Evolutionary conservation across 2,329 filamentous ascomycete genomes (phyloP), one percentile per base, ranked within the genome.

Genomic region (Phaeomoniella chlamydospora): DNA sequence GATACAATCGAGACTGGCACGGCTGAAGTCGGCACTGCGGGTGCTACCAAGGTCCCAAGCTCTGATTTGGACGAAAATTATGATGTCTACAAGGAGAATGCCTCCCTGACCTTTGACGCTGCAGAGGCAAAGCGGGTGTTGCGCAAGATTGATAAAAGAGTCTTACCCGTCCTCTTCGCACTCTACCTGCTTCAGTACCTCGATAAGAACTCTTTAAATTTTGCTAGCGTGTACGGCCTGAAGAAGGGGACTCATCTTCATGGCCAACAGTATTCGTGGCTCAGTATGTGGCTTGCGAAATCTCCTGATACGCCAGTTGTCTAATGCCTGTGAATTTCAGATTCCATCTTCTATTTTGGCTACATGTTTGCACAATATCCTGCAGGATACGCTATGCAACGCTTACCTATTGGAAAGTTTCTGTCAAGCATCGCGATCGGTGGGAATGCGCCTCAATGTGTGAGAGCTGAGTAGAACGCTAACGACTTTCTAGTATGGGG

Each of bases 331-430:
- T n/a, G n/a, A n/a, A n/a, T n/a, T n/a, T n/a, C n/a, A n/a, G n/a
- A n/a, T n/a, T n/a, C n/a, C 11, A 12, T 34, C 48, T 56, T 56
- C 67, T 41, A 53, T 67, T 2, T 50, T 73, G 57, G 56, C 0
- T 62, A 61, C 30, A 41, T 61, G 15, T 49, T 52, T 2, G 54
- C 50, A 3, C 54, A 59, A 34, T 49, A 50, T 41, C 59, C 59
- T 0, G 58, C 58, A 1, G 54, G 60, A 36, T 61, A 59, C 31
- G 47, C 58, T 10, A 59, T 63, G 49, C 59, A 63, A 29, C 45
- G 47, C 4, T 48, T 63, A 0, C 55, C 57, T 0, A 45, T 61
- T 10, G 53, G 57, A 11, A 53, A 52, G 34, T 61, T 56, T 34
- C 53, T 62, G 12, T 45, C 35, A 4, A 17, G 13, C 17, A 18